phyloP scores from a whole-genome alignment of 495 filamentous ascomycete genomes.

The Beverwykella pulmonaria region DNA sequence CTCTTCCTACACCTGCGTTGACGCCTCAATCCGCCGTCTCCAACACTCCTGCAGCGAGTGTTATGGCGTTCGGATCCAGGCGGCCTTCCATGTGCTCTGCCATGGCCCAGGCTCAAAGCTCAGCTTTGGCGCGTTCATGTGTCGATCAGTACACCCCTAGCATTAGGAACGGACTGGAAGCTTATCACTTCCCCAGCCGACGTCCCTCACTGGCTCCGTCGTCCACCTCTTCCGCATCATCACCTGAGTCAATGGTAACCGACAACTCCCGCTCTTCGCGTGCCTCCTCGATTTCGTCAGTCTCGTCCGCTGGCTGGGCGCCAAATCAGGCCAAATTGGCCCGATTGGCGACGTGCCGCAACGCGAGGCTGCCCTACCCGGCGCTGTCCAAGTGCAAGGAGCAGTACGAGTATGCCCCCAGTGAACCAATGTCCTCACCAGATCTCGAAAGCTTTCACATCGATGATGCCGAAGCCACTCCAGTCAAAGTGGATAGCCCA shows the following conservation, averaged over 20 bases:
- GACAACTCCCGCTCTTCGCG: constrained; percentile 65
- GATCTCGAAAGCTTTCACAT: constrained; percentile 40
- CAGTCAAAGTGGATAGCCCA: constrained; percentile 35
- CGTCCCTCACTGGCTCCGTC: constrained; percentile 66
- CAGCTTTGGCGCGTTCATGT: constrained; percentile 65
- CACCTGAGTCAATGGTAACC: constrained; percentile 89
- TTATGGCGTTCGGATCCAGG: constrained; percentile 55
- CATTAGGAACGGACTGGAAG: constrained; percentile 59
- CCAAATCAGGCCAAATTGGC: constrained; percentile 67
- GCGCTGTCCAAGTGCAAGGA: constrained; percentile 40
- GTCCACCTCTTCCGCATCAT: constrained; percentile 76
- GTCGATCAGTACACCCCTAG: constrained; percentile 46
- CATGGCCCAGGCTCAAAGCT: constrained; percentile 73
- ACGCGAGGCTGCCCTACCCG: constrained; percentile 59
- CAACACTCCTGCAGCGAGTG: constrained; percentile 90
- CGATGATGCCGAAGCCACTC: constrained; percentile 32
- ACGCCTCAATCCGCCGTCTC: constrained; percentile 75
- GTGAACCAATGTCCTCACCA: constrained; percentile 39
- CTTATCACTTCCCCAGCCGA: constrained; percentile 54
- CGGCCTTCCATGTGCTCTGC: constrained; percentile 75
- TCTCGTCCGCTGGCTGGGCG: constrained; percentile 66
- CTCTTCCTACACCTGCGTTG: constrained; percentile 76
- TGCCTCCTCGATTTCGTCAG: constrained; percentile 54
- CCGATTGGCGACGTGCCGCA: constrained; percentile 80
- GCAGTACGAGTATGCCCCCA: constrained; percentile 61